Base-by-base conservation (phyloP, 1,139 yeast species). In the Hyphopichia buzzinii region DNA sequence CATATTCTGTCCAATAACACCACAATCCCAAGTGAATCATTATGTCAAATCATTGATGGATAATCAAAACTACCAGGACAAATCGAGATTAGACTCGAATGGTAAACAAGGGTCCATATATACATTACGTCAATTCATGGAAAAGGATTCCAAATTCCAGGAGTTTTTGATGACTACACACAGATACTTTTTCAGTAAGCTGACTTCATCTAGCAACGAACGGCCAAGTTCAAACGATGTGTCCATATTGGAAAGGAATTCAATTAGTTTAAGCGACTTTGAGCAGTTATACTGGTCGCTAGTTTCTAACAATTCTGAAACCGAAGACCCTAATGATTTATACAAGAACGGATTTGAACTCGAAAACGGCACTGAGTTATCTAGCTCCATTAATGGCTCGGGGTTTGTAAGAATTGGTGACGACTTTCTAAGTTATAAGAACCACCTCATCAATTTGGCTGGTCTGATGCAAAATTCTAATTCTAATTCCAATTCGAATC, bases 71-170 rank as follows among this genome's bases (percentile, higher is more conserved):
- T 46, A 46, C n/a, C 63, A 61, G 38, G 73, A 67, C 43, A 59
- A 59, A 1, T 47, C 58, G 3, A 42, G 55, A 14, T 39, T 48
- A 11, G 57, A 52, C 22, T 47, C 58, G n/a, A 50, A 51, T 14
- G 55, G 59, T 8, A 58, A 64, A 39, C 50, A 56, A 26, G 68
- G 79, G 0, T 68, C 79, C 0, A 49, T 68, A 3, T 77, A 74
- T 51, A 69, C 72, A 12, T 55, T 79, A 39, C 57, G 71, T 35
- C 80, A 78, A 41, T 77, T 73, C 49, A 67, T 70, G 58, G 81
- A 77, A 33, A 73, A 74, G 39, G 77, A 77, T 39, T 49, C 62
- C 25, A 64, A 62, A 38, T 69, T 72, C 36, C 70, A 64, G 43
- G 67, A 62, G 33, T 62, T 49, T 39, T 42, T 66, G 7, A 48